phyloP scores from a whole-genome alignment of 257 asterid species.

The Eustoma russellianum region DNA sequence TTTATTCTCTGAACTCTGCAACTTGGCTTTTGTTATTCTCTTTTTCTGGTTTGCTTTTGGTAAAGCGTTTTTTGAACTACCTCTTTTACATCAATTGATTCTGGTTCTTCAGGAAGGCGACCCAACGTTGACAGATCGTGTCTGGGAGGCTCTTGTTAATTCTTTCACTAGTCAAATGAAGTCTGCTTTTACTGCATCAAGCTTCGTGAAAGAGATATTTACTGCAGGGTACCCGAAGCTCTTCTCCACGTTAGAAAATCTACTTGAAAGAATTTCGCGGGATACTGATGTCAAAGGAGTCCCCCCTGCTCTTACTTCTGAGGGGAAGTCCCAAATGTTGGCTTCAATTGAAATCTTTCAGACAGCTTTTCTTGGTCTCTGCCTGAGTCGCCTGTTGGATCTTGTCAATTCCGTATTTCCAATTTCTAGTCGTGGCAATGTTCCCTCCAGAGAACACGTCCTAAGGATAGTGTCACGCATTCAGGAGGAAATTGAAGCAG shows the following conservation, averaged over 20 bases:
- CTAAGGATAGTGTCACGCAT: conserved; percentile 58
- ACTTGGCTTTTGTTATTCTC: not conserved
- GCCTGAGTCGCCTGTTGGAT: conserved; percentile 72
- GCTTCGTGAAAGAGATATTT: conserved; percentile 89
- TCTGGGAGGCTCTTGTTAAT: conserved; percentile 86
- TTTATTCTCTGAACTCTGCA: no score
- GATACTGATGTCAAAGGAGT: conserved; percentile 99
- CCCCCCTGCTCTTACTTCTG: conserved; percentile 75
- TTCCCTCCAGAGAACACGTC: conserved; percentile 81
- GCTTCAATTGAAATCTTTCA: conserved; percentile 66
- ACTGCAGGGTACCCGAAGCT: conserved; percentile 93
- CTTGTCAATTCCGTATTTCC: conserved; percentile 82
- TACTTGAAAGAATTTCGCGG: conserved; percentile 90
- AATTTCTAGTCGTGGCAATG: conserved; percentile 78
- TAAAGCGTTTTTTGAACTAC: not conserved
- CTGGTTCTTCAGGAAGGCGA: conserved; percentile 68
- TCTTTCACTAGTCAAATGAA: conserved; percentile 94
- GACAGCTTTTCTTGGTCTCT: conserved; percentile 69
- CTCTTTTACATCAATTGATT: conserved; percentile 15
- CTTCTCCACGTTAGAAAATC: conserved; percentile 63
- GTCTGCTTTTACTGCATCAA: conserved; percentile 86
- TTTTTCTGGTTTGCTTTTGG: not conserved
- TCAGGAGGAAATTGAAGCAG: conserved; percentile 95
- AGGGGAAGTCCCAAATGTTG: conserved; percentile 80
- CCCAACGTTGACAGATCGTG: conserved; percentile 77